Percentiles rank a stretch among this genome's conserved stretches.
Conservation (phyloP, 1,284 basidiomycete genomes). For the Volvariella surrecta region DNA sequence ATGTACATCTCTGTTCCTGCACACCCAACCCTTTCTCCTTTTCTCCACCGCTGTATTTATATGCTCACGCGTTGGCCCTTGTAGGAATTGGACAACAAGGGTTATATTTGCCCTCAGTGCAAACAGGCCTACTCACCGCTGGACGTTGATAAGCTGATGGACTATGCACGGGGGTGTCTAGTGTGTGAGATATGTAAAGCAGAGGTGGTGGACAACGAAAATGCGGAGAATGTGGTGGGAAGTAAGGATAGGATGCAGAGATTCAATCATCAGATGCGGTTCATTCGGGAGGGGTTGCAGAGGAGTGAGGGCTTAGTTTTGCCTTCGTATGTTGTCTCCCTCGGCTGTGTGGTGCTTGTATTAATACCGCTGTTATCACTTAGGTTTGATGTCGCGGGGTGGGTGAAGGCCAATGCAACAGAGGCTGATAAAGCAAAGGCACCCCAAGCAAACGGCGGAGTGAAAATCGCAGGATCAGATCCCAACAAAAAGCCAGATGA, state of each 20-base stretch:
- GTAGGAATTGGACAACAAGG: slow-evolving; percentile 92
- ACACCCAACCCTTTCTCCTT: slow-evolving; percentile 3
- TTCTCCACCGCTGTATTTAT: slow-evolving; percentile 2
- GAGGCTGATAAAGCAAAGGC: slow-evolving; percentile 51
- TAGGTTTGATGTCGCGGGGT: slow-evolving; percentile 76
- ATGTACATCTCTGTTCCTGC: slow-evolving; percentile 39
- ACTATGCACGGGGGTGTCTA: slow-evolving; percentile 54
- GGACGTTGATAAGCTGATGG: slow-evolving; percentile 79
- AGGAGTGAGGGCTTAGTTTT: slow-evolving; percentile 85
- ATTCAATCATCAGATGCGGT: slow-evolving; percentile 88
- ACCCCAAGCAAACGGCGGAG: slow-evolving; percentile 39
- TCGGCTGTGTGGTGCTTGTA: slow-evolving; percentile 2
- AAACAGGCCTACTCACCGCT: slow-evolving; percentile 79
- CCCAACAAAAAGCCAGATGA: slow-evolving; percentile 57
- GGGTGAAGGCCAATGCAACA: slow-evolving; percentile 62
- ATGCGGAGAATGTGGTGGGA: slow-evolving; percentile 74
- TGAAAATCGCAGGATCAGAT: slow-evolving; percentile 67
- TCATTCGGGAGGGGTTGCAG: slow-evolving; percentile 81
- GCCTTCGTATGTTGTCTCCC: slow-evolving; percentile 49
- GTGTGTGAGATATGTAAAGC: slow-evolving; percentile 72
- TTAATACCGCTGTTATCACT: slow-evolving; percentile 3
- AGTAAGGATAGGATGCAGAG: slow-evolving; percentile 93
- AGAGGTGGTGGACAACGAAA: slow-evolving; percentile 89
- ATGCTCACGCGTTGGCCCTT: not conserved
- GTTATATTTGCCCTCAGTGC: slow-evolving; percentile 92